These are phyloP conservation scores for Avena insularis DNA, from an alignment of 176 grass and related monocot species.

Conservation along the genomic window DNA sequence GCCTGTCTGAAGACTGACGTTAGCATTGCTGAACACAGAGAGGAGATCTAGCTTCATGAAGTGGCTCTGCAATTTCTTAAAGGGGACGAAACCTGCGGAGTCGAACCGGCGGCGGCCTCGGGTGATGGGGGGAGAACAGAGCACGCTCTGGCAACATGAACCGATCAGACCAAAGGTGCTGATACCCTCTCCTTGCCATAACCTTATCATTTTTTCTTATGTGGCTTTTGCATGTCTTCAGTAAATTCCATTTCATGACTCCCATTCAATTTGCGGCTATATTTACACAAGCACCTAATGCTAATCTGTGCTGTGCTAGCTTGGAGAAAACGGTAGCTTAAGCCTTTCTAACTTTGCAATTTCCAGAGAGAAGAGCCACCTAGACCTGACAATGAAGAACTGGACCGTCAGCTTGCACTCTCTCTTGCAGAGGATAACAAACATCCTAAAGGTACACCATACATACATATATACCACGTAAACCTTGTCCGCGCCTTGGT, in stretches of 20 bases:
- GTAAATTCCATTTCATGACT: conserved; percentile 29
- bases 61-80: conserved; percentile 89
- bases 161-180: conserved; percentile 72
- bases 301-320: neutral
- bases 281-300: neutral
- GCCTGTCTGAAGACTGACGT: conserved; percentile 41
- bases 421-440: conserved; percentile 84
- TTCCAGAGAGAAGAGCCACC: conserved; percentile 70
- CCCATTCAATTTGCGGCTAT: neutral
- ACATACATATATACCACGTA: neutral
- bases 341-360: conserved; percentile 28
- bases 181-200: conserved; percentile 10
- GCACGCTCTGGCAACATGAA: conserved; percentile 60
- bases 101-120: conserved; percentile 53
- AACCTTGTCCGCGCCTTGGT: neutral
- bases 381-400: conserved; percentile 77
- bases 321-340: conserved; percentile 24
- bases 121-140: conserved; percentile 61
- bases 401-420: conserved; percentile 79
- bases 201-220: neutral
- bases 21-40: conserved; percentile 48
- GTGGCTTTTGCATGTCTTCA: neutral
- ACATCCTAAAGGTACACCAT: conserved; percentile 61
- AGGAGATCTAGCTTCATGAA: conserved; percentile 90
- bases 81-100: conserved; percentile 62